Evolutionary conservation across 345 rosid genomes (phyloP).

Genomic region (Hypericum perforatum): DNA sequence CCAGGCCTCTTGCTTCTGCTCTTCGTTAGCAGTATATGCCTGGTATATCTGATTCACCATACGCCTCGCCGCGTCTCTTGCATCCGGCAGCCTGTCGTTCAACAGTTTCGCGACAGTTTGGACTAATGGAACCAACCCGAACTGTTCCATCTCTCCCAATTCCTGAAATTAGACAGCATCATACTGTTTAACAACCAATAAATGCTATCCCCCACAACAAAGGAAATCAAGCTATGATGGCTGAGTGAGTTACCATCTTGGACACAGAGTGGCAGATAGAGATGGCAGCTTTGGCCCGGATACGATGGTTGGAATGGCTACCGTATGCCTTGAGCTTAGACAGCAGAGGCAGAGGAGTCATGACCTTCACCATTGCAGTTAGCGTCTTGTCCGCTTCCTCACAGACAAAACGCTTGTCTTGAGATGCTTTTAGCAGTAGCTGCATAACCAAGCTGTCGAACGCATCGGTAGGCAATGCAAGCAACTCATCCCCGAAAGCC

Average conservation of each 20-base stretch:
- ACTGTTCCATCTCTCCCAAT: conserved; percentile 45
- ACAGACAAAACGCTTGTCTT: conserved; percentile 83
- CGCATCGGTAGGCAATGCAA: conserved; percentile 37
- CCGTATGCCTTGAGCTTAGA: conserved; percentile 44
- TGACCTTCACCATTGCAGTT: conserved; percentile 41
- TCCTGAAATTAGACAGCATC: conserved; percentile 26
- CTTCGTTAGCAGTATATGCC: conserved; percentile 35
- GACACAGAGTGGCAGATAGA: conserved; percentile 50
- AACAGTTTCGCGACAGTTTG: conserved; percentile 52
- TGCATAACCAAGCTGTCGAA: conserved; percentile 51
- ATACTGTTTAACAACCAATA: background rate
- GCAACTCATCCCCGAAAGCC: conserved; percentile 54
- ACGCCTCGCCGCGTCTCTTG: conserved; percentile 80
- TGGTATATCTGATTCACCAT: conserved; percentile 32
- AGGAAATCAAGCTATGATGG: background rate
- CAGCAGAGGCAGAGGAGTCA: conserved; percentile 48
- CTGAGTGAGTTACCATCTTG: conserved; percentile 38
- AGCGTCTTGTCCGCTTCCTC: conserved; percentile 79
- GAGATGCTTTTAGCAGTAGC: conserved; percentile 65
- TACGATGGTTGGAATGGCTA: conserved; percentile 49
- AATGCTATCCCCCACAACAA: background rate
- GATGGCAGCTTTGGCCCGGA: conserved; percentile 74
- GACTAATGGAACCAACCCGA: conserved; percentile 43
- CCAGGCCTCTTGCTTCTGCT: conserved; percentile 60
- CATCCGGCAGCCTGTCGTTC: conserved; percentile 80